These are phyloP conservation scores for Aethionema arabicum DNA, from an alignment of 345 rosid species.

Conservation along the genomic window DNA sequence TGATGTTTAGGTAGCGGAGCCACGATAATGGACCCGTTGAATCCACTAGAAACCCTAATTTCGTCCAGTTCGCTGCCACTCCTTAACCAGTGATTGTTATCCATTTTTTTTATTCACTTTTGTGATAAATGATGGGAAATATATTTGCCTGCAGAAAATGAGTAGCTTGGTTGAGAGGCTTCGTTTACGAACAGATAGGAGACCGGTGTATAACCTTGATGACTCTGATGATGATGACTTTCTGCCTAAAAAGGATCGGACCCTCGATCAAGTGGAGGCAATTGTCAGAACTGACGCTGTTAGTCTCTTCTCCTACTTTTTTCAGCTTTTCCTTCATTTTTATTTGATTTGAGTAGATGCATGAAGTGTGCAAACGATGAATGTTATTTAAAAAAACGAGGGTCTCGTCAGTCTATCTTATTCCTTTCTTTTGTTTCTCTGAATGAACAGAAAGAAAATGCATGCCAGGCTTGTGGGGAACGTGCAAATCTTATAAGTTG, in stretches of 20 bases:
- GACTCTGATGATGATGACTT: conserved; percentile 93
- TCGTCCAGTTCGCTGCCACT: not conserved
- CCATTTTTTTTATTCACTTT: not conserved
- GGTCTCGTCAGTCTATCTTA: not conserved
- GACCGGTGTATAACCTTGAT: conserved; percentile 81
- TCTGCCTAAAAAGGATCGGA: conserved; percentile 48
- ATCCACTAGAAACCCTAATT: conserved; percentile 24
- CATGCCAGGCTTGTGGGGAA: conserved; percentile 94
- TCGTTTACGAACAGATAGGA: conserved; percentile 79
- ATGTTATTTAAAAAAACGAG: no score
- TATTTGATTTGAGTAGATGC: not conserved
- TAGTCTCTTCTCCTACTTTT: conserved; percentile 35
- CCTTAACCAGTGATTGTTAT: not conserved
- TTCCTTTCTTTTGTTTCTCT: not conserved
- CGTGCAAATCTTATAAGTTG: conserved; percentile 69
- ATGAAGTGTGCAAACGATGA: not conserved
- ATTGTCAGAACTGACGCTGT: conserved; percentile 85
- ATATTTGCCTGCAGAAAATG: conserved; percentile 49
- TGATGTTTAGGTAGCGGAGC: not conserved
- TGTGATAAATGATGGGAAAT: not conserved
- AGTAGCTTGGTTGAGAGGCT: conserved; percentile 98
- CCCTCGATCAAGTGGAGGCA: conserved; percentile 60
- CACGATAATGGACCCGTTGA: not conserved
- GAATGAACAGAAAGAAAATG: conserved; percentile 42
- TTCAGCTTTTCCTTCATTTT: not conserved